Evolutionary conservation across 192 early-diverging fungal genomes (phyloP).

Genomic region (Podila horticola): DNA sequence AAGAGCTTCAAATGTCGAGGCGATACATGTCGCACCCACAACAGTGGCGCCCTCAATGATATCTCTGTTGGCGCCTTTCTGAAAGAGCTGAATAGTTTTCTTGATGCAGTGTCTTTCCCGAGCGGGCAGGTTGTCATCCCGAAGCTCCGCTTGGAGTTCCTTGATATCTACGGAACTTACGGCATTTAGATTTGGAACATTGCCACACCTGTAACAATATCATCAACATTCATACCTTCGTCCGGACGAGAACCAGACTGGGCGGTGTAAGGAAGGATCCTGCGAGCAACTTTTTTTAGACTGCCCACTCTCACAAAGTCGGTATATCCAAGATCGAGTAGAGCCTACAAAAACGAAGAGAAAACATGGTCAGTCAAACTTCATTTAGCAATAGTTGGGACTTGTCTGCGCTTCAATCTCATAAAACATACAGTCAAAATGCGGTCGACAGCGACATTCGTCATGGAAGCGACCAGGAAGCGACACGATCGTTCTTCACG

Average conservation of each 20-base stretch:
- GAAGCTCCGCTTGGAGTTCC: conserved; percentile 81
- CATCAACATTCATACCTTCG: conserved; percentile 30
- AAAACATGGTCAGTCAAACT: background rate
- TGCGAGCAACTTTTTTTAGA: conserved; percentile 72
- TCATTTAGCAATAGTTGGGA: too few species aligned
- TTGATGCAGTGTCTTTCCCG: conserved; percentile 57
- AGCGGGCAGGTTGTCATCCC: conserved; percentile 58
- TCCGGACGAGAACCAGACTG: conserved; percentile 42
- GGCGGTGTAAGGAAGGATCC: conserved; percentile 71
- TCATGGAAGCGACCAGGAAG: conserved; percentile 75
- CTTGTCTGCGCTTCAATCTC: too few species aligned
- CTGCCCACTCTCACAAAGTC: conserved; percentile 78
- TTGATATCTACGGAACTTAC: conserved; percentile 66
- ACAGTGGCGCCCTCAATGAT: conserved; percentile 61
- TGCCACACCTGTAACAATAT: background rate
- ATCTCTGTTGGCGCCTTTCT: conserved; percentile 61
- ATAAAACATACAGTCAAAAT: conserved; percentile 59
- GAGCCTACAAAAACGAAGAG: conserved; percentile 26
- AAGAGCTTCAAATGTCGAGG: conserved; percentile 60
- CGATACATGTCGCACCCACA: conserved; percentile 83
- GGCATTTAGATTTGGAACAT: background rate
- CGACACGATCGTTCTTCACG: conserved; percentile 51
- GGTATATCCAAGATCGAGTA: conserved; percentile 71
- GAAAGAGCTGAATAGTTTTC: conserved; percentile 63
- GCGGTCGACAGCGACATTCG: conserved; percentile 84